phyloP scores from a whole-genome alignment of 1,139 yeast species.

The Saccharomycopsis hybrid region DNA sequence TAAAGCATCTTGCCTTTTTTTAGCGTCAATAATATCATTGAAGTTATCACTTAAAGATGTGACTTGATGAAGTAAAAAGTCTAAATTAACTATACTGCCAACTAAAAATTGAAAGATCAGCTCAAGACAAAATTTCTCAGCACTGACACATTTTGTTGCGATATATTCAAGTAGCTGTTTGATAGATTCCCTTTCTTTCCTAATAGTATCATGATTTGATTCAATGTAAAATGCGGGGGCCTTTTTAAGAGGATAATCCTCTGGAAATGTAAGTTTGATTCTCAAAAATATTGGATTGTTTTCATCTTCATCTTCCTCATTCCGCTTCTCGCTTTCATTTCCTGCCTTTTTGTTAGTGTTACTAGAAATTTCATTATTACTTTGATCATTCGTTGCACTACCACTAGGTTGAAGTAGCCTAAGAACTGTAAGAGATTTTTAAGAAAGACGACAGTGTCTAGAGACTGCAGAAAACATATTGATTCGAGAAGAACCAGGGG shows the following conservation, averaged over 20 bases:
- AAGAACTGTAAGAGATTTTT: too few species aligned
- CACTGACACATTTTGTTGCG: conserved; percentile 48
- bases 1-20: not conserved
- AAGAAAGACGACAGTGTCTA: too few species aligned
- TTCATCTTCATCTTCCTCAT: too few species aligned
- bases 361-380: too few species aligned
- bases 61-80: conserved; percentile 22
- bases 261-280: conserved; percentile 61
- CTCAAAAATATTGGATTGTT: conserved; percentile 59
- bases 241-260: conserved; percentile 56
- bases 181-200: conserved; percentile 1
- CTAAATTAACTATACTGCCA: conserved; percentile 71
- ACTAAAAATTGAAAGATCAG: conserved; percentile 68
- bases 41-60: not conserved
- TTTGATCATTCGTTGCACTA: too few species aligned
- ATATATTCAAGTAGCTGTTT: conserved; percentile 32
- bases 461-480: too few species aligned
- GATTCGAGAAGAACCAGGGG: too few species aligned
- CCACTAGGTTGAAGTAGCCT: too few species aligned
- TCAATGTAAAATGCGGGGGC: conserved; percentile 27
- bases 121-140: conserved; percentile 68
- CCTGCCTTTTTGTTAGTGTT: too few species aligned
- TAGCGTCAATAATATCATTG: not conserved
- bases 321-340: too few species aligned
- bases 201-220: conserved; percentile 11